Percentiles rank a stretch among this genome's conserved stretches.
These are phyloP conservation scores for Rhizopogon vulgaris DNA, from an alignment of 768 basidiomycete genomes.

Conservation along the genomic window DNA sequence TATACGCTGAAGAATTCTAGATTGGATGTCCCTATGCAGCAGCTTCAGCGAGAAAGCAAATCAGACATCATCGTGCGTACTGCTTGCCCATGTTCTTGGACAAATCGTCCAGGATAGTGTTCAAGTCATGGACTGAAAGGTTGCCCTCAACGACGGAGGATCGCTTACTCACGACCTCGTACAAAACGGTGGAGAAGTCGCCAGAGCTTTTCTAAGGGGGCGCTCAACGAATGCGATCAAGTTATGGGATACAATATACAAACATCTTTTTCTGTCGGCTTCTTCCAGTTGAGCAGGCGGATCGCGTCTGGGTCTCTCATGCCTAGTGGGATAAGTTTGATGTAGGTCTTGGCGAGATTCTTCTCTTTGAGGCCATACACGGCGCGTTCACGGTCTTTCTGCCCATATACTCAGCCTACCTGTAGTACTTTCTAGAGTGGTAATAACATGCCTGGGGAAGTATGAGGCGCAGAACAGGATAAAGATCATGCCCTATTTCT, in stretches of 20 bases:
- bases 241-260: slow-evolving; percentile 15
- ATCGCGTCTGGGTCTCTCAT: slow-evolving; percentile 75
- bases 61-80: slow-evolving; percentile 32
- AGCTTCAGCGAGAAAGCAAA: neutral
- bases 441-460: slow-evolving; percentile 70
- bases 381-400: slow-evolving; percentile 93
- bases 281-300: slow-evolving; percentile 86
- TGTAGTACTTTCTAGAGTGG: neutral
- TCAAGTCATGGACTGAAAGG: slow-evolving; percentile 78
- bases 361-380: slow-evolving; percentile 95
- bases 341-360: slow-evolving; percentile 88
- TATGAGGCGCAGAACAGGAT: slow-evolving; percentile 82
- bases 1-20: slow-evolving; percentile 68
- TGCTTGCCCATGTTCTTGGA: slow-evolving; percentile 67
- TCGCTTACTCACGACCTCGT: slow-evolving; percentile 79
- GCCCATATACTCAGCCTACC: slow-evolving; percentile 6
- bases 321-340: slow-evolving; percentile 82
- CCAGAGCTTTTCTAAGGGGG: slow-evolving; percentile 59
- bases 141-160: slow-evolving; percentile 74
- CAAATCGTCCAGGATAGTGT: slow-evolving; percentile 74
- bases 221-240: neutral
- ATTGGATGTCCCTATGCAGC: slow-evolving; percentile 60
- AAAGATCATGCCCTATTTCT: slow-evolving; percentile 82
- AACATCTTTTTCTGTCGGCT: slow-evolving; percentile 64
- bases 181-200: slow-evolving; percentile 83